Evolutionary conservation across 192 early-diverging fungal genomes (phyloP), one percentile per base, ranked within the genome.

Genomic region (Allomyces javanicus): DNA sequence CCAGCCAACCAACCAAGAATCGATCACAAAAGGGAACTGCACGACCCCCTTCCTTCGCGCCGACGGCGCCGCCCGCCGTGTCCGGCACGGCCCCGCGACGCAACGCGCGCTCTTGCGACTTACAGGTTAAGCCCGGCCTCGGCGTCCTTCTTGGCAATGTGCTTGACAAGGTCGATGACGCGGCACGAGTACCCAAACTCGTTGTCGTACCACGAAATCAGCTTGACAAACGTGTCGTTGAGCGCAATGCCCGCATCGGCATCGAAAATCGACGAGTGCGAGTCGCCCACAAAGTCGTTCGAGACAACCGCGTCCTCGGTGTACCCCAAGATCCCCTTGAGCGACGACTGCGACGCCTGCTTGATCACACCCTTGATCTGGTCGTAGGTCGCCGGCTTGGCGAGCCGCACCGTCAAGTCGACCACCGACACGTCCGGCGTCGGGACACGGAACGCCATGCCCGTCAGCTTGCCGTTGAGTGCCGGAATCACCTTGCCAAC

Each of bases 361-460:
- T 93, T 93, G 79, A 97, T 77, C 67, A 76, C 85, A 22, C 73
- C 79, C 73, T 92, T 92, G 77, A 97, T 94, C 72, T 92, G 80
- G 25, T 89, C 86, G 79, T 96, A 96, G 70, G 79, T 84, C 65
- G 96, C 90, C 62, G 81, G 81, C 86, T 94, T 96, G 73, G 82
- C 78, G 65, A 94, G 78, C 71, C 92, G 89, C 67, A 88, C 88
- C 40, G 95, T 98, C 75, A 98, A 78, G 76, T 98, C 95, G 69
- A 98, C 94, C 61, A 98, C 91, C 25, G 93, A 95, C 64, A 98
- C 96, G 72, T 97, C 91, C 10, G 75, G 89, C 79, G 73, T 84
- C 33, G 88, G 86, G 65, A 98, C 90, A 82, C 94, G 93, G 85
- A 98, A 94, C 66, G 96, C 85, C 96, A 98, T 94, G 72, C 94